Conservation (phyloP, 441 rosid genomes). For the Gossypium lobatum region DNA sequence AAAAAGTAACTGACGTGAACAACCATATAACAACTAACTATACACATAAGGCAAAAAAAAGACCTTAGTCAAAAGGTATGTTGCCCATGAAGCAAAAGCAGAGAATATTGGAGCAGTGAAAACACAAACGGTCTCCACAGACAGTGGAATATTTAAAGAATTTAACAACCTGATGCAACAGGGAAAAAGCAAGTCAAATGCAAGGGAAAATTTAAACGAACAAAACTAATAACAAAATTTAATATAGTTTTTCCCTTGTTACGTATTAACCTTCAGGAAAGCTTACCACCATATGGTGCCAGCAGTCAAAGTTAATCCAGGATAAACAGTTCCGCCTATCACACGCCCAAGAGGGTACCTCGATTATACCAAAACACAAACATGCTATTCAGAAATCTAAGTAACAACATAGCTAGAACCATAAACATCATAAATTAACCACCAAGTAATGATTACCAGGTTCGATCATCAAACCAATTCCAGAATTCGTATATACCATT, state of each 20-base stretch:
- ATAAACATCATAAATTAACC: constrained; percentile 3
- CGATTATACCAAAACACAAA: constrained; percentile 12
- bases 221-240: constrained; percentile 8
- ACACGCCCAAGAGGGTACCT: constrained; percentile 99
- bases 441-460: constrained; percentile 58
- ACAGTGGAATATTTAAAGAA: constrained; percentile 86
- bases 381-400: constrained; percentile 5
- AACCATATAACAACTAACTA: constrained; percentile 12
- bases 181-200: constrained; percentile 13
- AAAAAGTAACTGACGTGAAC: constrained; percentile 15
- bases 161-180: constrained; percentile 57
- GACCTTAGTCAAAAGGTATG: constrained; percentile 94
- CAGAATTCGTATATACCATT: constrained; percentile 96
- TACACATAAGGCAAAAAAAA: constrained; percentile 17
- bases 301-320: constrained; percentile 96
- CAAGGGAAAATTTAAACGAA: neutral
- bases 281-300: constrained; percentile 96
- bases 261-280: constrained; percentile 10
- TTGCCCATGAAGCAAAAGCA: constrained; percentile 98
- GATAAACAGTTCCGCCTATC: constrained; percentile 98
- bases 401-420: neutral
- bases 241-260: neutral
- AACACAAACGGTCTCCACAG: constrained; percentile 98
- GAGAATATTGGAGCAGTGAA: constrained; percentile 97
- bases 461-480: constrained; percentile 99